phyloP scores from a whole-genome alignment of 371 early-diverging fungal species.

The Basidiobolus meristosporus region DNA sequence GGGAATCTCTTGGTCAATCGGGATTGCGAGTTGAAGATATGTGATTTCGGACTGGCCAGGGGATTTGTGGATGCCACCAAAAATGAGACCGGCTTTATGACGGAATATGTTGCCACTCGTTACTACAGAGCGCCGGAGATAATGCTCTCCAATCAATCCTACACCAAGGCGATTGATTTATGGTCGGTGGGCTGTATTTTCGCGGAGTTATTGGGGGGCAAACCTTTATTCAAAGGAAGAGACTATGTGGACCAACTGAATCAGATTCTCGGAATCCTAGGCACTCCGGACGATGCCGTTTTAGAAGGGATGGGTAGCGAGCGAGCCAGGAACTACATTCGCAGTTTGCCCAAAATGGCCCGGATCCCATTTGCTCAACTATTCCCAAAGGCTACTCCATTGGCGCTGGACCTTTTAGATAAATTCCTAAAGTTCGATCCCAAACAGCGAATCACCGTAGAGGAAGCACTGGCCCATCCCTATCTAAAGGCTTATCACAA shows the following conservation, averaged over 20 bases:
- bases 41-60: constrained; percentile 89
- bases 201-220: constrained; percentile 85
- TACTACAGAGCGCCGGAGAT: no score
- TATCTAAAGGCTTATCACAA: constrained; percentile 61
- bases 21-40: constrained; percentile 90
- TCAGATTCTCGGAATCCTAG: constrained; percentile 89
- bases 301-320: constrained; percentile 65
- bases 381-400: constrained; percentile 47
- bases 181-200: constrained; percentile 98
- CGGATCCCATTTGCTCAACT: constrained; percentile 70
- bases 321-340: constrained; percentile 73
- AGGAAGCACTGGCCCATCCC: constrained; percentile 63
- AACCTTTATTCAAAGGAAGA: constrained; percentile 74
- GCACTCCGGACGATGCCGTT: constrained; percentile 93
- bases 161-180: constrained; percentile 94
- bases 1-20: constrained; percentile 94
- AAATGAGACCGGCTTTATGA: constrained; percentile 77
- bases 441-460: constrained; percentile 53
- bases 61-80: constrained; percentile 71
- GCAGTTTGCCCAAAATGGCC: constrained; percentile 69
- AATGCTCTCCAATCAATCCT: constrained; percentile 86
- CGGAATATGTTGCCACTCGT: constrained; percentile 93
- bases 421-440: constrained; percentile 68
- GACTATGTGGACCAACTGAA: constrained; percentile 98
- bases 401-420: constrained; percentile 64